A percentile compares a stretch with the other conserved stretches of the same genome.
These are phyloP conservation scores for Ceratobasidium sp. DNA, from an alignment of 1,284 basidiomycete genomes.

Conservation along the genomic window DNA sequence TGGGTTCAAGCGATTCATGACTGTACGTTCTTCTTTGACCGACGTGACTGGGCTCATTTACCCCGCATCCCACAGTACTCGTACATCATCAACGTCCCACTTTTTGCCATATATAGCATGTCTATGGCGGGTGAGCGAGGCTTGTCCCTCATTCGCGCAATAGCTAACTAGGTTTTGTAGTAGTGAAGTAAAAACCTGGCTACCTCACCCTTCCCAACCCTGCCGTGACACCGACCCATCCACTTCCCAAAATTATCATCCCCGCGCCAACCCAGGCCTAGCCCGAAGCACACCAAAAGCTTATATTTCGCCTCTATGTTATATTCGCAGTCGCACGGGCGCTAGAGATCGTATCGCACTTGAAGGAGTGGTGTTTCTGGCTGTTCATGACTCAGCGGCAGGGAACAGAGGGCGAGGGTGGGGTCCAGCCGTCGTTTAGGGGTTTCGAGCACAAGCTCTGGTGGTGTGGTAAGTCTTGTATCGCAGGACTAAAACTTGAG, in stretches of 20 bases:
- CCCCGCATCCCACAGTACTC: constrained; percentile 39
- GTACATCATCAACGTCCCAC: constrained; percentile 47
- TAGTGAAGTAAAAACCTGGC: constrained; percentile 49
- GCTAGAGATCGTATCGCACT: constrained; percentile 44
- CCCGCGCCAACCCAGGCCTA: constrained; percentile 44
- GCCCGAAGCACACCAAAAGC: constrained; percentile 34
- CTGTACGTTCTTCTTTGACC: constrained; percentile 17
- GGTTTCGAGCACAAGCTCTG: constrained; percentile 44
- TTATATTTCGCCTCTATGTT: constrained; percentile 47
- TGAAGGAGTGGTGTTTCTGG: constrained; percentile 41
- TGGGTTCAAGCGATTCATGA: constrained; percentile 49
- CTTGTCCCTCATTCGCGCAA: neutral
- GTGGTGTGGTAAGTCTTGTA: constrained; percentile 28
- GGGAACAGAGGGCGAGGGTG: constrained; percentile 26
- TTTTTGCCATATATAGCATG: constrained; percentile 40
- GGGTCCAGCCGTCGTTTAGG: constrained; percentile 37
- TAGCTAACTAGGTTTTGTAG: constrained; percentile 8
- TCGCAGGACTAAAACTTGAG: neutral
- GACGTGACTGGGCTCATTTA: neutral
- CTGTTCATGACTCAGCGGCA: constrained; percentile 38
- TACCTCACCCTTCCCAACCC: constrained; percentile 41
- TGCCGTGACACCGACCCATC: constrained; percentile 19
- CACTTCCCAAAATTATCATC: constrained; percentile 39
- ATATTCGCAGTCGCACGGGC: constrained; percentile 48
- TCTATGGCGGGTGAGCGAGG: constrained; percentile 37